phyloP scores from a whole-genome alignment of 495 filamentous ascomycete species.

The Cudoniella acicularis region DNA sequence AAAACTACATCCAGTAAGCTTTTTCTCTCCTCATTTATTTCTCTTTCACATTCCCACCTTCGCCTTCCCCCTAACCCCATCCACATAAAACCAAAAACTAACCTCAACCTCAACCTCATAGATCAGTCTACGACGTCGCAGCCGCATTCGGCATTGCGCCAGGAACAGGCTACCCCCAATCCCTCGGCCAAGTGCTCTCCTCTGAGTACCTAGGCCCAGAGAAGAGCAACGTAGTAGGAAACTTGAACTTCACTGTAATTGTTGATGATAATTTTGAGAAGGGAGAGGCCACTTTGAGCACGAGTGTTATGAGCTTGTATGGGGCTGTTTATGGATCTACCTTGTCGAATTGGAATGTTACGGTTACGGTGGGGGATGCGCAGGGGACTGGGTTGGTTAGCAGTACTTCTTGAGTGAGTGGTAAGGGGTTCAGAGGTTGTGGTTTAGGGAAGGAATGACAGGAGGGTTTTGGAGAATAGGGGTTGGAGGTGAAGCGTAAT shows the following conservation, averaged over 20 bases:
- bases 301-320: conserved; percentile 11
- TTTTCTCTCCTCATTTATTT: no score
- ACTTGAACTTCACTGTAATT: conserved; percentile 6
- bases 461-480: no score
- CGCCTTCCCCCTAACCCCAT: no score
- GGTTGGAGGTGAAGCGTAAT: no score
- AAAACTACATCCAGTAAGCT: conserved; percentile 19
- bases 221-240: conserved; percentile 7
- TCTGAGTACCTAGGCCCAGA: conserved; percentile 12
- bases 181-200: conserved; percentile 10
- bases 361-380: conserved; percentile 10
- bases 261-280: not conserved
- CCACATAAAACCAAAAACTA: no score
- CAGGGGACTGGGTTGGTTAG: no score
- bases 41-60: no score
- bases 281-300: not conserved
- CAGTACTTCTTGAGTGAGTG: no score
- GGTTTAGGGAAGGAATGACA: no score
- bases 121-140: conserved; percentile 19
- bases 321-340: conserved; percentile 7
- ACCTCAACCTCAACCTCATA: no score
- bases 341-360: conserved; percentile 2
- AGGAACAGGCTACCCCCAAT: conserved; percentile 4
- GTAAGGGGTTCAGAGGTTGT: no score
- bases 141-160: conserved; percentile 11